A percentile compares a stretch with the other conserved stretches of the same genome.
phyloP scores from a whole-genome alignment of 2,329 filamentous ascomycete genomes.

The Colletotrichum incanum region DNA sequence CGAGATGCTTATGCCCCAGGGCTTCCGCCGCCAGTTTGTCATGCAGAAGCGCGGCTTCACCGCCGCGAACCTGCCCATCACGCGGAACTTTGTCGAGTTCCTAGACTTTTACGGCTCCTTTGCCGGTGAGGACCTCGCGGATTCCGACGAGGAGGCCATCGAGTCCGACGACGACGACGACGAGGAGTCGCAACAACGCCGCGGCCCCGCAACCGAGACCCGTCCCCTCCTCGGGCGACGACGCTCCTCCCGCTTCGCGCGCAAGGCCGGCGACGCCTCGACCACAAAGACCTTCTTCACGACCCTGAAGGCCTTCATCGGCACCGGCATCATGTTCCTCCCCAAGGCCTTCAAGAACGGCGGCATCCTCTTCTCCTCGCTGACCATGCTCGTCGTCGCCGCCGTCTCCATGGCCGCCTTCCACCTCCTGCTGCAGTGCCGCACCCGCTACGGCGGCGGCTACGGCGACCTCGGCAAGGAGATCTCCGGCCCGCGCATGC shows the following conservation, averaged over 20 bases:
- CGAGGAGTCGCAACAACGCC: conserved; percentile 49
- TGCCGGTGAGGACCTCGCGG: conserved; percentile 78
- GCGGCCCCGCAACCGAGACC: conserved; percentile 60
- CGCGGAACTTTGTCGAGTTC: conserved; percentile 82
- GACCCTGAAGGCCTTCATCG: conserved; percentile 83
- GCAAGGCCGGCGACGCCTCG: conserved; percentile 71
- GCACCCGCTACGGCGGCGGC: conserved; percentile 75
- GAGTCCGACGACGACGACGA: conserved; percentile 60
- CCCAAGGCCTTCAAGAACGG: conserved; percentile 86
- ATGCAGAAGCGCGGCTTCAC: conserved; percentile 52
- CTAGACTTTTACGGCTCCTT: conserved; percentile 83
- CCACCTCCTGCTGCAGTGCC: conserved; percentile 78
- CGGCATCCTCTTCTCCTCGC: conserved; percentile 81
- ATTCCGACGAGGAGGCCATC: conserved; percentile 73
- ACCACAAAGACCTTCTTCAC: conserved; percentile 85
- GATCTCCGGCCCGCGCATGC: conserved; percentile 75
- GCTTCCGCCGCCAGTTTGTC: conserved; percentile 65
- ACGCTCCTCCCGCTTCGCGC: conserved; percentile 62
- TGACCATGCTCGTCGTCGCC: conserved; percentile 77
- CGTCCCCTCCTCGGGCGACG: conserved; percentile 74
- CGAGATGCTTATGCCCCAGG: conserved; percentile 44
- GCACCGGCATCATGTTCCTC: conserved; percentile 86
- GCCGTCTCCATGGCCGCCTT: conserved; percentile 80
- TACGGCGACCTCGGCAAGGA: conserved; percentile 82
- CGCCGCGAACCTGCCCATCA: conserved; percentile 65